Base-by-base conservation (phyloP, 805 yeast species). In the Danielozyma ontarioensis region DNA sequence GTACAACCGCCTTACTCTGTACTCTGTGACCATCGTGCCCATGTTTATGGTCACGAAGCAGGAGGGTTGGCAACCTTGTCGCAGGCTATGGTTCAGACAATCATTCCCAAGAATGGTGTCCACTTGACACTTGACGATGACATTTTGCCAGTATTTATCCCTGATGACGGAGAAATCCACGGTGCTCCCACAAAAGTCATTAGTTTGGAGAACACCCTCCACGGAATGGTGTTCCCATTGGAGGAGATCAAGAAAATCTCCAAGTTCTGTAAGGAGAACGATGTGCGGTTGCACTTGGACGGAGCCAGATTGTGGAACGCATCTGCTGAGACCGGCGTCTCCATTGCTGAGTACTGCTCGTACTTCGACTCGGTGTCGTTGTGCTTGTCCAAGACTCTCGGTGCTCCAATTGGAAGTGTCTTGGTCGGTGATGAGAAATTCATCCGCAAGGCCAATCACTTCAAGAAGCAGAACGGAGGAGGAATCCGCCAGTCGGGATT, bases 221-320 rank as follows among this genome's bases (percentile, higher is more conserved):
- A 64, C 42, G 72, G 72, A 2, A 62, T 64, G 51, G 35, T 65
- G 13, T 53, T 53, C 36, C 71, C 72, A 3, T 27, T 64, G 17
- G 68, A 55, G 24, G 71, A 66, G 42, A 62, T 66, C 35, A 40
- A 45, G 32, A 53, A 51, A 32, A 64, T 66, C 28, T 50, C 68
- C 12, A 34, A 39, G 15, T 66, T 62, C 38, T 59, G 68, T 39
- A 48, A 46, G 32, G 44, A 46, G 17, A 51, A 63, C 35, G 50
- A 59, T 35, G 54, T 66, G 12, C 57, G 48, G 27, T 43, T 66
- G 19, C 72, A 66, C 39, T 53, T 64, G 37, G 71, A 66, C 41
- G 71, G 72, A 13, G 72, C 71, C 3, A 49, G 71, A 28, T 51
- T 66, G 32, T 65, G 70, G 70, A 64, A 66, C 40, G 72, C 71